Percentiles rank a stretch among this genome's conserved stretches.
phyloP scores from a whole-genome alignment of 2,329 filamentous ascomycete species.

The Fusarium aywerte region DNA sequence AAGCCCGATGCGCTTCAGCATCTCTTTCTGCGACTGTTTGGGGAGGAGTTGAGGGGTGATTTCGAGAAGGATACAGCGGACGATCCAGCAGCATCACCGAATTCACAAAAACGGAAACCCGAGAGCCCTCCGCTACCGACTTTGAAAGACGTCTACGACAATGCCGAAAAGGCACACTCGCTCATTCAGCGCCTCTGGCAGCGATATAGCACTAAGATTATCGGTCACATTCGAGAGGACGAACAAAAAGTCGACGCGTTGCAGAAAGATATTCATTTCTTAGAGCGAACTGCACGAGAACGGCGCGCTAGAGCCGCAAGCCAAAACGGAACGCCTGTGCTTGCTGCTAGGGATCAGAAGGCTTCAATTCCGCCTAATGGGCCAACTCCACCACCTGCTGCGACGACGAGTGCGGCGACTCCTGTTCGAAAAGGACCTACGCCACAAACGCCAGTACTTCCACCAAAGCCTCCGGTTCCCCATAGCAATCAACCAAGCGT shows the following conservation, averaged over 20 bases:
- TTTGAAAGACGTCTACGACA: constrained; percentile 72
- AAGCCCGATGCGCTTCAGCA: constrained; percentile 81
- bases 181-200: constrained; percentile 80
- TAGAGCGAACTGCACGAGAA: constrained; percentile 65
- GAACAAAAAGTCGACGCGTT: constrained; percentile 74
- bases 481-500: constrained; percentile 42
- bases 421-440: constrained; percentile 45
- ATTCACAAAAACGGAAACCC: constrained; percentile 79
- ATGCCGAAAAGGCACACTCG: constrained; percentile 74
- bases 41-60: constrained; percentile 74
- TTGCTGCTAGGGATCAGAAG: constrained; percentile 51
- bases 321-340: constrained; percentile 49
- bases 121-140: constrained; percentile 71
- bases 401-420: constrained; percentile 34
- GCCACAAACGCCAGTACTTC: constrained; percentile 51
- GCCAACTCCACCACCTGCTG: constrained; percentile 39
- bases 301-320: constrained; percentile 52
- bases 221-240: constrained; percentile 77
- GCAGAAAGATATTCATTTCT: constrained; percentile 73
- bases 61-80: constrained; percentile 54
- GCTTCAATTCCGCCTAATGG: constrained; percentile 42
- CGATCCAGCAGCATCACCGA: constrained; percentile 61
- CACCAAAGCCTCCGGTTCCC: constrained; percentile 49
- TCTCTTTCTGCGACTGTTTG: constrained; percentile 79
- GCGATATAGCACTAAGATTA: constrained; percentile 75